Evolutionary conservation across 1,284 basidiomycete genomes (phyloP).

Genomic region (Leccinum subatratum): DNA sequence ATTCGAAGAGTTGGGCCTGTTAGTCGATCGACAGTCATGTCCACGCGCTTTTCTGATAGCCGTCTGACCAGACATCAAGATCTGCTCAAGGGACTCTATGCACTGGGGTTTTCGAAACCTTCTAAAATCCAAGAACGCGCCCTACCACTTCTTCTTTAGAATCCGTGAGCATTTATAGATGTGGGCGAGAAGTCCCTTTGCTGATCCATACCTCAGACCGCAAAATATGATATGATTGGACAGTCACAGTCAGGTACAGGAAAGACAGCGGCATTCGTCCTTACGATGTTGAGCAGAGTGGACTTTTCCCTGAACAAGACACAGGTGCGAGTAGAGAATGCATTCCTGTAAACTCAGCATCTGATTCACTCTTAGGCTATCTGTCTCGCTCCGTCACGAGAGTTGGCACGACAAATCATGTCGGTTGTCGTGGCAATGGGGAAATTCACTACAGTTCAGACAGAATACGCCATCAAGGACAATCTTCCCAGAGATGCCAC

Average conservation of each 20-base stretch:
- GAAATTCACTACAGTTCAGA: slow-evolving; percentile 89
- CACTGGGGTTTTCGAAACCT: slow-evolving; percentile 95
- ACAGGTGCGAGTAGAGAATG: slow-evolving; percentile 52
- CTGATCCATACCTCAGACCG: slow-evolving; percentile 51
- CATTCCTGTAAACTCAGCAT: background rate
- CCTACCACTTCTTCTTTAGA: slow-evolving; percentile 82
- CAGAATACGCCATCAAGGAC: slow-evolving; percentile 93
- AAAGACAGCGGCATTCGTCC: slow-evolving; percentile 97
- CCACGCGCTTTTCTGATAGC: slow-evolving; percentile 10
- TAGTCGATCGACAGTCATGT: slow-evolving; percentile 33
- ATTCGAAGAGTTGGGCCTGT: slow-evolving; percentile 94
- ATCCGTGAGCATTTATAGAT: slow-evolving; percentile 62
- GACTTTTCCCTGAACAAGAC: slow-evolving; percentile 81
- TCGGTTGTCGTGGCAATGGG: slow-evolving; percentile 92
- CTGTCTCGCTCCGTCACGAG: slow-evolving; percentile 91
- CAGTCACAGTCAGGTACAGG: slow-evolving; percentile 99
- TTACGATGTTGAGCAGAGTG: slow-evolving; percentile 95
- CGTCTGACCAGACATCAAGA: slow-evolving; percentile 65
- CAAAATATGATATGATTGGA: slow-evolving; percentile 99
- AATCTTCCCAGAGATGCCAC: slow-evolving; percentile 64
- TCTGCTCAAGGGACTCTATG: slow-evolving; percentile 93
- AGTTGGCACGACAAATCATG: slow-evolving; percentile 97
- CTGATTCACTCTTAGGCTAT: slow-evolving; percentile 57
- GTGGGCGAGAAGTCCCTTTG: background rate
- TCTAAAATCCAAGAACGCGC: slow-evolving; percentile 99